Evolutionary conservation across 176 grass and related monocot genomes (phyloP).

Genomic region (Aegilops tauschii): DNA sequence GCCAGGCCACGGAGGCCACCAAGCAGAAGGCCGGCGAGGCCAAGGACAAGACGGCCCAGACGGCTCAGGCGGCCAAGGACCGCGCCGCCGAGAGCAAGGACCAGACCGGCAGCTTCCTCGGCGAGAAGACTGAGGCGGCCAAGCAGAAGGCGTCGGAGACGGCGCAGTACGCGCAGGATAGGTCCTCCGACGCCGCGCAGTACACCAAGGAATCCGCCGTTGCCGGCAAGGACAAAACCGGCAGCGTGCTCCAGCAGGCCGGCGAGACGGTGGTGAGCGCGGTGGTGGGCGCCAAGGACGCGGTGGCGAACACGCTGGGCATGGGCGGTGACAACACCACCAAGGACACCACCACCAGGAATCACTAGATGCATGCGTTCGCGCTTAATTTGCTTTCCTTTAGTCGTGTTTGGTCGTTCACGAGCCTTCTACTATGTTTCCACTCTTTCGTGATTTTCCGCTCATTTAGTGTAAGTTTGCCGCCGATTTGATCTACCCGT

Average conservation of each 20-base stretch:
- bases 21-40: slow-evolving; percentile 42
- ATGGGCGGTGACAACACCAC: slow-evolving; percentile 31
- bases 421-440: background rate
- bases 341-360: slow-evolving; percentile 9
- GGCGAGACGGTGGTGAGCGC: slow-evolving; percentile 51
- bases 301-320: slow-evolving; percentile 58
- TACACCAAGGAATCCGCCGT: slow-evolving; percentile 40
- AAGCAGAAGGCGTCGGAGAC: slow-evolving; percentile 23
- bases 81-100: slow-evolving; percentile 19
- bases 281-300: slow-evolving; percentile 54
- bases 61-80: slow-evolving; percentile 27
- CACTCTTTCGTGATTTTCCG: background rate
- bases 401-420: background rate
- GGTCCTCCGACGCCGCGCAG: slow-evolving; percentile 19
- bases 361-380: slow-evolving; percentile 4
- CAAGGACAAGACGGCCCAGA: slow-evolving; percentile 29
- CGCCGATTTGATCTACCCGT: background rate
- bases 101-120: slow-evolving; percentile 32
- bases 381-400: background rate
- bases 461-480: background rate
- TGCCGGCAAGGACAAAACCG: slow-evolving; percentile 55
- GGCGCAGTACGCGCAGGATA: background rate
- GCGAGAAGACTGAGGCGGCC: slow-evolving; percentile 25
- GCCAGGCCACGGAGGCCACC: background rate
- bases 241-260: slow-evolving; percentile 54